Evolutionary conservation across 345 rosid genomes (phyloP), one percentile per base, ranked within the genome.

Genomic region (Garcia nutans): DNA sequence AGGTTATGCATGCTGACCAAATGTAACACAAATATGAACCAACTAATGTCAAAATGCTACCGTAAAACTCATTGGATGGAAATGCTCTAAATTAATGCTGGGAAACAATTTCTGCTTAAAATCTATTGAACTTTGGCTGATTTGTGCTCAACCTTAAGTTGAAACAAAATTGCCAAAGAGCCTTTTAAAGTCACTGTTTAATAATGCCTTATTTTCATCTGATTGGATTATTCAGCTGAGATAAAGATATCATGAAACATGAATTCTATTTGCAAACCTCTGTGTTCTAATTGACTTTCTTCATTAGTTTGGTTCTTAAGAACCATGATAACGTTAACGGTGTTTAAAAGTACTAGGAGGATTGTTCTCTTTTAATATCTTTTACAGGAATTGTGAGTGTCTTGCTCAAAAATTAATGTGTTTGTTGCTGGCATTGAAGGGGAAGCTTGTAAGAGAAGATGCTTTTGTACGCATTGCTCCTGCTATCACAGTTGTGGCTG

Each of bases 401-500:
- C 55, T 65, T 70, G 62, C 26, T 11, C 24, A 64, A 74, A 76
- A 74, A 45, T 37, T 75, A 22, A 47, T 24, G 28, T 7, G 22
- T 61, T 79, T 69, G 58, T 78, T 80, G 24, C 49, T 77, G 65
- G 64, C 74, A 69, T 76, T 87, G 75, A 81, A 96, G 98, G 90
- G 87, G 57, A 89, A 91, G 65, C 82, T 84, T 73, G 92, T 96
- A 16, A 82, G 89, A 71, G 91, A 91, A 85, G 93, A 85, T 73
- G 96, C 99, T 65, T 96, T 96, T 88, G 79, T 84, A 74, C 96
- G 97, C 71, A 91, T 96, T 71, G 88, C 97, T 83, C 92, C 99
- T 70, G 93, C 98, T 57, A 24, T 96, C 76, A 83, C 97, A 59
- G 99, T 97, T 71, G 86, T 93, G 72, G 98, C 99, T 81, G 98